These are phyloP conservation scores for Tolypocladium ophioglossoides DNA, from an alignment of 2,329 filamentous ascomycete species.

Conservation along the genomic window DNA sequence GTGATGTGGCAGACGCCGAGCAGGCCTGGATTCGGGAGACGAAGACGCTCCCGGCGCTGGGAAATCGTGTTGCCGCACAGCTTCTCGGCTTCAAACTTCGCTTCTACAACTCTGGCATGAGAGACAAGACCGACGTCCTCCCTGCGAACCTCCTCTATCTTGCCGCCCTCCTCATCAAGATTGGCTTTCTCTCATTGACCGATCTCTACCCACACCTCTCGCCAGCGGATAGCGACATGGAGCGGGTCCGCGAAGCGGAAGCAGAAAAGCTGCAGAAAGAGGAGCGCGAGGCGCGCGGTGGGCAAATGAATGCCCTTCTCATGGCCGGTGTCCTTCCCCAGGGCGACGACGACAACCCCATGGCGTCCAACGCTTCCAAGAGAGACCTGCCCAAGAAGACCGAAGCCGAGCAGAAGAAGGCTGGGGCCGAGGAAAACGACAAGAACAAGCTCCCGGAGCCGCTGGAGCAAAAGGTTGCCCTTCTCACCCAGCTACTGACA, in stretches of 20 bases:
- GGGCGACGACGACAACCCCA: conserved; percentile 58
- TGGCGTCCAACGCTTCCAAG: conserved; percentile 25
- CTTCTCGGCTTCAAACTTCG: conserved; percentile 93
- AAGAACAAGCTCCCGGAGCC: conserved; percentile 56
- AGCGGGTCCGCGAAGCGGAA: conserved; percentile 56
- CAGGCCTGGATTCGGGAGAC: conserved; percentile 72
- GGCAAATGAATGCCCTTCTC: conserved; percentile 70
- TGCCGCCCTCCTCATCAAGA: conserved; percentile 86
- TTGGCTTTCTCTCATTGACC: conserved; percentile 86
- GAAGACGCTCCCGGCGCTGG: conserved; percentile 69
- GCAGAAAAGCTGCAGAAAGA: conserved; percentile 69
- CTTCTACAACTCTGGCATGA: conserved; percentile 77
- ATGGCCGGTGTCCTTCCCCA: conserved; percentile 71
- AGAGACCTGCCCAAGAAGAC: conserved; percentile 43
- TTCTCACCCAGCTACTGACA: conserved; percentile 76
- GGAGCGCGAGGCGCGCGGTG: conserved; percentile 61
- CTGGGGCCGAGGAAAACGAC: conserved; percentile 29
- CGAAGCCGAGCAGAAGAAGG: conserved; percentile 40
- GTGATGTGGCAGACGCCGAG: conserved; percentile 44
- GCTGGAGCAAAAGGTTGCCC: conserved; percentile 74
- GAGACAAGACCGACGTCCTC: conserved; percentile 64
- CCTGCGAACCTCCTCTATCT: conserved; percentile 91
- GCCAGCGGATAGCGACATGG: conserved; percentile 76
- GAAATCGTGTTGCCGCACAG: conserved; percentile 87
- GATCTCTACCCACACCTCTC: conserved; percentile 91